These are phyloP conservation scores for Cornus suecica DNA, from an alignment of 148 eudicot genomes.

Conservation along the genomic window DNA sequence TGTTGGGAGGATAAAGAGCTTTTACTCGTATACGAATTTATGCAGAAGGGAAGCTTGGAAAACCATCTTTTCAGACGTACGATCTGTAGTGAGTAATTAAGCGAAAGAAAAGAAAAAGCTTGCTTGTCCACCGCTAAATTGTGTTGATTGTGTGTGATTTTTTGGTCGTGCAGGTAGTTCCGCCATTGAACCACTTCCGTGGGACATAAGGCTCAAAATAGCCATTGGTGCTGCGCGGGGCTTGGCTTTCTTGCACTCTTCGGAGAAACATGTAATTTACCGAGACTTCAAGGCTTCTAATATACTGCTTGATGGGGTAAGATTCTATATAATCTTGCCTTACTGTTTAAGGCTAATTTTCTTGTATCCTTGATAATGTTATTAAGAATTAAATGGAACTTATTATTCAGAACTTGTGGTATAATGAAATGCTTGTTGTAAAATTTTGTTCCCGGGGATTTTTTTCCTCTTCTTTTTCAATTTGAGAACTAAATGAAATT, in stretches of 20 bases:
- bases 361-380: not conserved
- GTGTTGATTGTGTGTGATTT: conserved; percentile 5
- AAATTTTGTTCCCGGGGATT: not conserved
- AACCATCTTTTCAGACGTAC: conserved; percentile 62
- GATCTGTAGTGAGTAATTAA: conserved; percentile 1
- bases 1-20: conserved; percentile 57
- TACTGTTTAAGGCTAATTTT: not conserved
- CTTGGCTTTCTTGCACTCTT: conserved; percentile 50
- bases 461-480: not conserved
- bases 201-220: conserved; percentile 56
- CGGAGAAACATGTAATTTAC: conserved; percentile 49
- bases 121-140: not conserved
- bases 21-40: conserved; percentile 55
- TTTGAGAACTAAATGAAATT: not conserved
- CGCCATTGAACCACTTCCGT: conserved; percentile 41
- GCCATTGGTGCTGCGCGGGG: conserved; percentile 64
- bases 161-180: conserved; percentile 32
- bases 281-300: conserved; percentile 67
- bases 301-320: conserved; percentile 63
- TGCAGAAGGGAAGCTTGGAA: conserved; percentile 62
- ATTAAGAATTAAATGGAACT: not conserved
- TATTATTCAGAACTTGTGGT: not conserved
- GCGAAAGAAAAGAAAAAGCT: not conserved
- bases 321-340: conserved; percentile 5
- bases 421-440: not conserved